These are phyloP conservation scores for Podaxis sp. DNA, from an alignment of 768 basidiomycete genomes.

Conservation along the genomic window DNA sequence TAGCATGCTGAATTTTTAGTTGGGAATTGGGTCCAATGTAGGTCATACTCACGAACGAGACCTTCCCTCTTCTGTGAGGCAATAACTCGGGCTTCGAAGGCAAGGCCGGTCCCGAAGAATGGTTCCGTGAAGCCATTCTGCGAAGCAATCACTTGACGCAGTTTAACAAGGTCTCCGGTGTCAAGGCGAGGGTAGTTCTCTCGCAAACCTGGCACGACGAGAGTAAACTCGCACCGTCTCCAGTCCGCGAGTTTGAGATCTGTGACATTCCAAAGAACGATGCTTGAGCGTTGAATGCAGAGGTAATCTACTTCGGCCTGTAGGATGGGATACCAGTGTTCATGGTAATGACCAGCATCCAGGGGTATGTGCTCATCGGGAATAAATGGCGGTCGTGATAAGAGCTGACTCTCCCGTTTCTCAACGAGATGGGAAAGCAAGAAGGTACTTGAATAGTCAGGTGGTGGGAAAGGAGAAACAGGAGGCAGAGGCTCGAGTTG, in stretches of 20 bases:
- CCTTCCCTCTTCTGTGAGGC: slow-evolving; percentile 42
- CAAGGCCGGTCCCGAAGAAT: slow-evolving; percentile 28
- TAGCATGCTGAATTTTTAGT: slow-evolving; percentile 12
- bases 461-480: slow-evolving; percentile 36
- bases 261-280: slow-evolving; percentile 21
- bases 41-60: slow-evolving; percentile 34
- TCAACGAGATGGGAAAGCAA: slow-evolving; percentile 33
- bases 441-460: slow-evolving; percentile 36
- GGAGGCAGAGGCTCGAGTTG: slow-evolving; percentile 36
- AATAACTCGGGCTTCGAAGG: slow-evolving; percentile 42
- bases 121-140: slow-evolving; percentile 3
- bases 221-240: slow-evolving; percentile 1
- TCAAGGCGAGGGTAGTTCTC: slow-evolving; percentile 31
- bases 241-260: background rate
- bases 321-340: slow-evolving; percentile 7
- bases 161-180: slow-evolving; percentile 31
- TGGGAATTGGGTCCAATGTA: background rate
- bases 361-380: slow-evolving; percentile 2
- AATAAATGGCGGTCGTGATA: slow-evolving; percentile 9
- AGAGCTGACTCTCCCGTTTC: slow-evolving; percentile 15
- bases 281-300: slow-evolving; percentile 17
- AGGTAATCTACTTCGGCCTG: slow-evolving; percentile 9
- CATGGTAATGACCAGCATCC: slow-evolving; percentile 1
- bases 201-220: slow-evolving; percentile 4
- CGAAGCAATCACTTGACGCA: slow-evolving; percentile 27